A percentile compares a stretch with the other conserved stretches of the same genome.
phyloP scores from a whole-genome alignment of 2,329 filamentous ascomycete species.

The Aureobasidium sp. region DNA sequence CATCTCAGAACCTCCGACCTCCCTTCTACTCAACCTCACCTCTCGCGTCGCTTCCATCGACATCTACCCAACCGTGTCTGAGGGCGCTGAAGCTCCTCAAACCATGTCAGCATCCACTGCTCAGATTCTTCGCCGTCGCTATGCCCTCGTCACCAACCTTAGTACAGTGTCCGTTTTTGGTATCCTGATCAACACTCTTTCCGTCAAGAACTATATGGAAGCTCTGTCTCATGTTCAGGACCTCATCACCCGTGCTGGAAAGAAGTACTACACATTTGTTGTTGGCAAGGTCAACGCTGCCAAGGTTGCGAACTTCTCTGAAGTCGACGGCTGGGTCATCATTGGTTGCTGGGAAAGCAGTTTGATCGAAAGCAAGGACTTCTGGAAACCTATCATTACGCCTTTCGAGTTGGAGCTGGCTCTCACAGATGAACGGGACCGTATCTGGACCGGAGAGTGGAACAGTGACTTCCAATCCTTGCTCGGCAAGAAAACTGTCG shows the following conservation, averaged over 20 bases:
- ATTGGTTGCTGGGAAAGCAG: conserved; percentile 98
- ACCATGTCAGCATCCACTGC: conserved; percentile 43
- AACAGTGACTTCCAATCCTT: conserved; percentile 74
- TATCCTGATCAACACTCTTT: conserved; percentile 92
- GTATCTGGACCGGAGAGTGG: conserved; percentile 85
- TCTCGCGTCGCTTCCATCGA: conserved; percentile 71
- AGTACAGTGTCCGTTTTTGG: conserved; percentile 78
- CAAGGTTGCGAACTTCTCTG: conserved; percentile 92
- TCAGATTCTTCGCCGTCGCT: conserved; percentile 68
- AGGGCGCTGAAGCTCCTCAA: conserved; percentile 16
- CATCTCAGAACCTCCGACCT: conserved; percentile 68
- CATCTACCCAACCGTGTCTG: conserved; percentile 57
- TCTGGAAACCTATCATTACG: conserved; percentile 86
- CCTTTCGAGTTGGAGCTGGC: conserved; percentile 84
- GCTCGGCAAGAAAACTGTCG: conserved; percentile 31
- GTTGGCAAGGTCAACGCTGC: conserved; percentile 94
- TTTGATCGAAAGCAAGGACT: conserved; percentile 78
- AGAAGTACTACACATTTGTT: conserved; percentile 94
- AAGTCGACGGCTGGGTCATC: conserved; percentile 93
- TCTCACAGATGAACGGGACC: conserved; percentile 62
- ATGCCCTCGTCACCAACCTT: conserved; percentile 74
- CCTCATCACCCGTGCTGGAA: conserved; percentile 69
- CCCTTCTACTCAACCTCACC: conserved; percentile 78
- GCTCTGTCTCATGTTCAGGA: conserved; percentile 66
- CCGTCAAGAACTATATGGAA: conserved; percentile 78